phyloP scores from a whole-genome alignment of 768 basidiomycete genomes.

The Aureoboletus auriporus region DNA sequence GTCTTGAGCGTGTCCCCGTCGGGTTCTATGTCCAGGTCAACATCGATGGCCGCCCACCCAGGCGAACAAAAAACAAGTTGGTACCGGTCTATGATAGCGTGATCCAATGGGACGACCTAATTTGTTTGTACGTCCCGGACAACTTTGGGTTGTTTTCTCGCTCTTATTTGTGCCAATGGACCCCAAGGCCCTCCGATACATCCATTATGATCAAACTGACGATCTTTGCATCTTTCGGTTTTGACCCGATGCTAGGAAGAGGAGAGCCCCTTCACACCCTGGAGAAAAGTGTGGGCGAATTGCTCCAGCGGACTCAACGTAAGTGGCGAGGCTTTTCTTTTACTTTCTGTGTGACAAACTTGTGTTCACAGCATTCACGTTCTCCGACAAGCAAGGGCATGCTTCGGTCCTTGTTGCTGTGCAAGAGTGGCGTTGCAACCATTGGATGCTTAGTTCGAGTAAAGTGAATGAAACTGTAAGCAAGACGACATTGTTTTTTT shows the following conservation, averaged over 20 bases:
- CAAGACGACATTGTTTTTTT: too few species aligned
- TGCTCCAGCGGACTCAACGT: background rate
- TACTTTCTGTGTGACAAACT: background rate
- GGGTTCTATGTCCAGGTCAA: constrained; percentile 13
- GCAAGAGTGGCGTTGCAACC: background rate
- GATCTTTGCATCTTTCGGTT: constrained; percentile 7
- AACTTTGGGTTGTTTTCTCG: background rate
- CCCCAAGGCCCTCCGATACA: constrained; percentile 1
- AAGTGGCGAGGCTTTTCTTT: background rate
- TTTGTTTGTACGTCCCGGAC: constrained; percentile 2
- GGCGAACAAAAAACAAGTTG: constrained; percentile 5
- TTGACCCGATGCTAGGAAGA: constrained; percentile 6
- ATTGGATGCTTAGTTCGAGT: background rate
- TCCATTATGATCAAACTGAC: background rate
- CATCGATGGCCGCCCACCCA: background rate
- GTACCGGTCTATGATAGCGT: background rate
- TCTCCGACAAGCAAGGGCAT: background rate
- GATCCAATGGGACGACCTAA: constrained; percentile 12
- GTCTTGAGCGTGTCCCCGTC: constrained; percentile 11
- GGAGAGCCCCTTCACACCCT: constrained; percentile 5
- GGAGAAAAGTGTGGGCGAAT: background rate
- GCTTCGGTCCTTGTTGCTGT: background rate
- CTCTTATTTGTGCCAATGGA: background rate
- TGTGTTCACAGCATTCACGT: background rate
- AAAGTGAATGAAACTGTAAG: background rate